Conservation (phyloP, 129 eudicot species). For the Flaveria ramosissima region DNA sequence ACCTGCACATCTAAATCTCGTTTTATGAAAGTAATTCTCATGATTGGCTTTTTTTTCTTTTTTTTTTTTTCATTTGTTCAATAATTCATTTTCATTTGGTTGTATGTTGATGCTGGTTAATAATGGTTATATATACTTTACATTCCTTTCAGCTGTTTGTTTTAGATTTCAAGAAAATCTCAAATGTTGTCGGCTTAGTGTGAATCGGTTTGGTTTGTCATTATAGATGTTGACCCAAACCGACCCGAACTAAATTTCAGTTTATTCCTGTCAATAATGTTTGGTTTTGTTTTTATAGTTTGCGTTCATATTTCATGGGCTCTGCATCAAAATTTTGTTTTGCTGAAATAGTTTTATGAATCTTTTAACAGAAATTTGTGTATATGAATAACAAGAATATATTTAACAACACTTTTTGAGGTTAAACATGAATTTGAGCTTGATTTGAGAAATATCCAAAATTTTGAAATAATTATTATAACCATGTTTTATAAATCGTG, state of each 20-base stretch:
- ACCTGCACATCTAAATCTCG: slow-evolving; percentile 21
- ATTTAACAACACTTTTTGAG: too few species aligned
- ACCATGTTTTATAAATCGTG: too few species aligned
- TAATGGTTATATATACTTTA: not conserved
- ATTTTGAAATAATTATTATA: too few species aligned
- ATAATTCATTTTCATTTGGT: slow-evolving; percentile 21
- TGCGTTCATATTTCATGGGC: not conserved
- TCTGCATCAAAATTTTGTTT: not conserved
- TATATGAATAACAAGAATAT: too few species aligned
- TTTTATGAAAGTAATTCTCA: slow-evolving; percentile 16
- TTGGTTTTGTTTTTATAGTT: not conserved
- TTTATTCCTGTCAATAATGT: slow-evolving; percentile 14
- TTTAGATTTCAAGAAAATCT: slow-evolving; percentile 20
- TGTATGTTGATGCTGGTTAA: slow-evolving; percentile 24
- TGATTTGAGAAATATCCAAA: too few species aligned
- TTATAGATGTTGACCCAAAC: slow-evolving; percentile 5
- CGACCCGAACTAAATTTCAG: slow-evolving; percentile 7
- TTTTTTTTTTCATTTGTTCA: not conserved
- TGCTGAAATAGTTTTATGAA: not conserved
- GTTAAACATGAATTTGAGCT: too few species aligned
- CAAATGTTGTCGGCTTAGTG: slow-evolving; percentile 3
- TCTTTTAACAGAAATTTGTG: not conserved
- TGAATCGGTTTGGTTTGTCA: not conserved
- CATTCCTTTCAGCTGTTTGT: slow-evolving; percentile 31
- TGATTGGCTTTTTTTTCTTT: not conserved